phyloP scores from a whole-genome alignment of 2,329 filamentous ascomycete genomes.

The Balansia obtecta region DNA sequence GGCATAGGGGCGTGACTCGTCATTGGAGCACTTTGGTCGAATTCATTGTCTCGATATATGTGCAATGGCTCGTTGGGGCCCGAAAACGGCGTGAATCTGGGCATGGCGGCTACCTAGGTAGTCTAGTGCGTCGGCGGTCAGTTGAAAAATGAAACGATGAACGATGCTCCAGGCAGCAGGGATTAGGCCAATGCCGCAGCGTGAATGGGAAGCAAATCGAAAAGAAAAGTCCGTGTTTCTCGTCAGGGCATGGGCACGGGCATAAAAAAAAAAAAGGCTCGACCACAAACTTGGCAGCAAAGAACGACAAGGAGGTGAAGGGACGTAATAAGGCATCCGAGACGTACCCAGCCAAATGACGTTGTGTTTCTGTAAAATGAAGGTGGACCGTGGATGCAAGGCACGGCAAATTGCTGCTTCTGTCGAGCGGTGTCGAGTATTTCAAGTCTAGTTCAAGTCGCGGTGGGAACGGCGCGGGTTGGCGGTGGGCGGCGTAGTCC shows the following conservation, averaged over 20 bases:
- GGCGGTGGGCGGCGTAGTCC: neutral
- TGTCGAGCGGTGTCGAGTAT: neutral
- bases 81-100: conserved; percentile 35
- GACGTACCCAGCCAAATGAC: conserved; percentile 4
- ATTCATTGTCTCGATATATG: conserved; percentile 41
- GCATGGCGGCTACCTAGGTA: conserved; percentile 33
- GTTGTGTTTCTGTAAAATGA: conserved; percentile 1
- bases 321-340: neutral
- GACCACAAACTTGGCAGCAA: neutral
- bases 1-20: conserved; percentile 47
- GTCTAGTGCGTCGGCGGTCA: no score
- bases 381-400: conserved; percentile 5
- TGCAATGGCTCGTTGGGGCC: conserved; percentile 34
- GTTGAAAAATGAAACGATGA: no score
- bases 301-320: neutral
- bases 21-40: conserved; percentile 32
- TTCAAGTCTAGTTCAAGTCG: neutral
- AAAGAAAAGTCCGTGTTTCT: neutral
- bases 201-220: neutral
- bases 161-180: neutral
- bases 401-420: neutral
- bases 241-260: no score
- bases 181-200: neutral
- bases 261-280: no score
- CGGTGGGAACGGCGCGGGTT: conserved; percentile 1